Base-by-base conservation (phyloP, 805 yeast species). In the Ogataea trehalophila region DNA sequence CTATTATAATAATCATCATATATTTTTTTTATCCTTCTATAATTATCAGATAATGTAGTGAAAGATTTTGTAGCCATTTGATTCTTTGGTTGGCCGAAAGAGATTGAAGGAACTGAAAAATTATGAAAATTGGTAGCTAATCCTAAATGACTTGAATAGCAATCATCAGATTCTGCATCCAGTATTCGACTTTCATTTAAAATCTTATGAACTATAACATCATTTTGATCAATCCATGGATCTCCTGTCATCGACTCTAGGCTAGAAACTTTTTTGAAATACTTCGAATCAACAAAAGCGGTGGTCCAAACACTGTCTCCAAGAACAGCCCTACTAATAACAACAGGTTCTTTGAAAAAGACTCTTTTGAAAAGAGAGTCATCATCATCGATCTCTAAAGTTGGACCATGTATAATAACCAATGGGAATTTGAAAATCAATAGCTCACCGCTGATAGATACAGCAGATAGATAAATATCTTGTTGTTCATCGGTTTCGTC, bases 271-370 rank as follows among this genome's bases (percentile, higher is more conserved):
- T 66, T 64, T 47, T 72, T 69, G 65, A 83, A 82, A 46, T 60
- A 69, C 5, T 53, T 53, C 1, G 67, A 59, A 18, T 64, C 61
- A 1, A 81, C 59, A 11, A 68, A 69, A 42, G 66, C 68, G 6
- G 73, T 63, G 0, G 83, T 73, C 87, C 88, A 83, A 31, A 74
- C 79, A 47, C 72, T 75, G 41, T 76, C 81, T 8, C 65, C 65
- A 23, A 79, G 45, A 11, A 70, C 46, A 2, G 66, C 57, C 23
- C 81, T 52, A 39, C 64, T 59, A 2, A 56, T 46, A 6, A 56
- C 49, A 43, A 35, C 44, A 11, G 62, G 61, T 44, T 70, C 70
- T 36, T 58, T 54, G 51, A 76, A 72, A 1, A 65, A 50, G 1
- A 73, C 53, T 15, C 59, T 44, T 23, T 31, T 34, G n/a, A 50